Evolutionary conservation across 73 alveolate genomes (phyloP).

Genomic region (Durusdinium trenchii): DNA sequence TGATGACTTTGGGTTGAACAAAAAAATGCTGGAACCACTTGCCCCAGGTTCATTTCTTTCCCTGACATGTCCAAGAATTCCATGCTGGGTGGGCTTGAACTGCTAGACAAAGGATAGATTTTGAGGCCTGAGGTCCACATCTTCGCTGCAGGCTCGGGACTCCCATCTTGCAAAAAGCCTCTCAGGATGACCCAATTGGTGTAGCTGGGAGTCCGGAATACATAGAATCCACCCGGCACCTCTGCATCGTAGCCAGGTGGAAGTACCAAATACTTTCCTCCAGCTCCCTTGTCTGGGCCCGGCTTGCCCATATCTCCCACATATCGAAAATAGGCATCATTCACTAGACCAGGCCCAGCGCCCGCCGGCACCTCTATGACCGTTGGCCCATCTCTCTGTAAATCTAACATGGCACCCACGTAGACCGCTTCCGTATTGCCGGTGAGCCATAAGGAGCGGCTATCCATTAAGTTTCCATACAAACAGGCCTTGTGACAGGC

Average conservation of each 20-base stretch:
- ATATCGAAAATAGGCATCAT: slow-evolving; percentile 58
- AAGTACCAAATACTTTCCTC: slow-evolving; percentile 59
- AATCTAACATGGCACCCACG: slow-evolving; percentile 25
- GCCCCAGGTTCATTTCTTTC: slow-evolving; percentile 27
- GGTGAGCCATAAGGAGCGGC: slow-evolving; percentile 65
- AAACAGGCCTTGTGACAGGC: slow-evolving; percentile 48
- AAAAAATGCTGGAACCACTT: too few relatives aligned
- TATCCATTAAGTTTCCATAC: slow-evolving; percentile 59
- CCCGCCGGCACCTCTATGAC: slow-evolving; percentile 67
- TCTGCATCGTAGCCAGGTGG: slow-evolving; percentile 45
- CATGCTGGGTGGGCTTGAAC: slow-evolving; percentile 36
- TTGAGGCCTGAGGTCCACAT: slow-evolving; percentile 53
- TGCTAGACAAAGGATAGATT: slow-evolving; percentile 51
- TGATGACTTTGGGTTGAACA: too few relatives aligned
- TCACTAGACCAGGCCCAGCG: slow-evolving; percentile 62
- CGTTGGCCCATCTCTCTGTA: slow-evolving; percentile 68
- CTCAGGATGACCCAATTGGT: slow-evolving; percentile 63
- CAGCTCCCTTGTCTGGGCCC: slow-evolving; percentile 81
- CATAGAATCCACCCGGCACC: slow-evolving; percentile 48
- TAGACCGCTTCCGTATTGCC: slow-evolving; percentile 83
- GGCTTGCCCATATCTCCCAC: slow-evolving; percentile 73
- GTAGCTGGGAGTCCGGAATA: slow-evolving; percentile 24
- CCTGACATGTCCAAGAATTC: slow-evolving; percentile 40
- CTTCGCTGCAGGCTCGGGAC: slow-evolving; percentile 58
- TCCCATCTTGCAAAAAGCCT: slow-evolving; percentile 59